phyloP scores from a whole-genome alignment of 768 basidiomycete genomes.

The Kwoniella heveanensis region DNA sequence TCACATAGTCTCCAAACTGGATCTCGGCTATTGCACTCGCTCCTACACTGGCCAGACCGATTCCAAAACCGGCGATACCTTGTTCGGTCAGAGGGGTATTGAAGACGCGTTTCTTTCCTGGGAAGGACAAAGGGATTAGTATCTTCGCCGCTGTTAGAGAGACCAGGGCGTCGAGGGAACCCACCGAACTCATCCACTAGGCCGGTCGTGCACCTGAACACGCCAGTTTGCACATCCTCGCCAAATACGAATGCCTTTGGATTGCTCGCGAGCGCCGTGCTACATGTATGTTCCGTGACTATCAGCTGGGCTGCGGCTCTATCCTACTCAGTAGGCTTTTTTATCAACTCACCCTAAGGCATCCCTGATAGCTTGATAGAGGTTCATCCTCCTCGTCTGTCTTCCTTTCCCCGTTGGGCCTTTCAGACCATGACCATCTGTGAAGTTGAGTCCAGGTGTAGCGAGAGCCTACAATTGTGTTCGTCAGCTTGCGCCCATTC shows the following conservation, averaged over 20 bases:
- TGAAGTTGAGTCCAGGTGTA: conserved; percentile 44
- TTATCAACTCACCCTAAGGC: conserved; percentile 68
- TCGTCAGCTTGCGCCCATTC: too few relatives aligned
- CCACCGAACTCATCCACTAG: conserved; percentile 88
- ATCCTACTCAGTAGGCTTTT: not conserved
- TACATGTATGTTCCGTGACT: conserved; percentile 46
- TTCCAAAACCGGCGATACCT: conserved; percentile 92
- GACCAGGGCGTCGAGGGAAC: conserved; percentile 38
- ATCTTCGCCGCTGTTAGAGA: too few relatives aligned
- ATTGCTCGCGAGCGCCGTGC: conserved; percentile 81
- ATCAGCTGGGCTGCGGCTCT: conserved; percentile 1
- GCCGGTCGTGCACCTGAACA: conserved; percentile 92
- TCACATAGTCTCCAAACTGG: conserved; percentile 57
- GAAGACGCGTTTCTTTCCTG: conserved; percentile 88
- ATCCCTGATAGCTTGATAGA: conserved; percentile 88
- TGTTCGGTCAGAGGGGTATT: conserved; percentile 75
- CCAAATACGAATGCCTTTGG: conserved; percentile 87
- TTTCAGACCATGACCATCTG: conserved; percentile 49
- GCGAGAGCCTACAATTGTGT: conserved; percentile 28
- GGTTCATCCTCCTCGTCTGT: conserved; percentile 92
- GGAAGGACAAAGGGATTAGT: conserved; percentile 8
- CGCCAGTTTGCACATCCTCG: conserved; percentile 70
- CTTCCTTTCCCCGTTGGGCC: conserved; percentile 63
- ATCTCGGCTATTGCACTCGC: conserved; percentile 94
- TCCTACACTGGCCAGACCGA: conserved; percentile 88